A percentile compares a stretch with the other conserved stretches of the same genome.
Evolutionary conservation across 805 yeast species (phyloP).

Genomic region (Kurtzmaniella cleridarum): DNA sequence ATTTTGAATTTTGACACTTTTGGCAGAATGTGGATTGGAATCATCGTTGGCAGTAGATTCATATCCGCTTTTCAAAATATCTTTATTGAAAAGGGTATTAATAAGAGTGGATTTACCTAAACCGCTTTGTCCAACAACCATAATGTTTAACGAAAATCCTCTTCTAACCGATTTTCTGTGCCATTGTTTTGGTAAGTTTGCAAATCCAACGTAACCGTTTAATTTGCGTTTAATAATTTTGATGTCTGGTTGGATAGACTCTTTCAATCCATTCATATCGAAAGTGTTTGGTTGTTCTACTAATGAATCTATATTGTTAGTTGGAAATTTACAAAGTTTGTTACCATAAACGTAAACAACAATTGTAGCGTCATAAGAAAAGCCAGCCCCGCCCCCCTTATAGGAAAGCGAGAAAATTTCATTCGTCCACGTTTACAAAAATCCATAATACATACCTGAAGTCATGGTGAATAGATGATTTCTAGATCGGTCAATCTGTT

Average conservation of each 20-base stretch:
- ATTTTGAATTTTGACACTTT: slow-evolving; percentile 25
- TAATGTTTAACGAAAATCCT: slow-evolving; percentile 83
- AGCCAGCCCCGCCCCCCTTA: background rate
- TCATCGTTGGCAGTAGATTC: slow-evolving; percentile 6
- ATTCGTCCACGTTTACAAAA: too few relatives aligned
- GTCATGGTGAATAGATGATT: too few relatives aligned
- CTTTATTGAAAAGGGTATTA: slow-evolving; percentile 71
- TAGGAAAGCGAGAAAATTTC: background rate
- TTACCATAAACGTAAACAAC: too few relatives aligned
- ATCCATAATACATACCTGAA: too few relatives aligned
- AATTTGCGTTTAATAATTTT: slow-evolving; percentile 77
- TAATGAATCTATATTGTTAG: too few relatives aligned
- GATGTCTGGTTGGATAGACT: slow-evolving; percentile 29
- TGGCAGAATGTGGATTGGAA: slow-evolving; percentile 19
- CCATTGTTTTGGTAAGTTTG: slow-evolving; percentile 98
- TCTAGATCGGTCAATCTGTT: too few relatives aligned
- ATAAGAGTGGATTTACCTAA: slow-evolving; percentile 90
- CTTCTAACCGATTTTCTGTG: slow-evolving; percentile 86
- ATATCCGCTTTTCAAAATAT: slow-evolving; percentile 18
- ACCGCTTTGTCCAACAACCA: slow-evolving; percentile 90
- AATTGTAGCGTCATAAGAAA: too few relatives aligned
- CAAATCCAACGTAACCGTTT: slow-evolving; percentile 93
- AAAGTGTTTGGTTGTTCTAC: slow-evolving; percentile 3
- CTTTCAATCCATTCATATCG: slow-evolving; percentile 5
- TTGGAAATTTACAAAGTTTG: too few relatives aligned